Evolutionary conservation across 192 early-diverging fungal genomes (phyloP).

Genomic region (Paraglomus occultum): DNA sequence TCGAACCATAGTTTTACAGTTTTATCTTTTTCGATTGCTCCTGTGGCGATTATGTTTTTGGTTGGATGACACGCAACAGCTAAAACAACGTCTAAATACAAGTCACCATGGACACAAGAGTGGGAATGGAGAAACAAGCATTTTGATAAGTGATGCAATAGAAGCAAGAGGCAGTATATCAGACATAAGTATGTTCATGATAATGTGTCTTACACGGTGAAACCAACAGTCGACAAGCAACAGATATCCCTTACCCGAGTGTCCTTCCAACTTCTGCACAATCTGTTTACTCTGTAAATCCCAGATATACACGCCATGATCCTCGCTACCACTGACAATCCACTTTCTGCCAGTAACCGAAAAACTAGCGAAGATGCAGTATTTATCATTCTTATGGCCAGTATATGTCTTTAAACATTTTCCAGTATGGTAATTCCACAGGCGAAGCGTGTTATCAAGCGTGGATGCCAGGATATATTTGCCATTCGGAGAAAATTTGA

Average conservation of each 20-base stretch:
- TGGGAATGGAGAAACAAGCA: constrained; percentile 25
- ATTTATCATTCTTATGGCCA: constrained; percentile 89
- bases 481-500: constrained; percentile 98
- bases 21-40: constrained; percentile 87
- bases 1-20: constrained; percentile 85
- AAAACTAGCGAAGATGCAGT: constrained; percentile 94
- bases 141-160: not conserved
- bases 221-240: not conserved
- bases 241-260: constrained; percentile 63
- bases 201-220: not conserved
- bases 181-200: not conserved
- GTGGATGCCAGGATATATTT: constrained; percentile 97
- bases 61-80: constrained; percentile 93
- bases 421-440: constrained; percentile 93
- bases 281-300: constrained; percentile 94
- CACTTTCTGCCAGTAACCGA: constrained; percentile 91
- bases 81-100: constrained; percentile 84
- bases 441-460: constrained; percentile 86
- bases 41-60: constrained; percentile 93
- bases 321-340: constrained; percentile 96
- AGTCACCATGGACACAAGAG: constrained; percentile 69
- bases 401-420: constrained; percentile 96
- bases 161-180: constrained; percentile 8
- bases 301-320: constrained; percentile 95
- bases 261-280: constrained; percentile 91